These are phyloP conservation scores for Chamaecrista fasciculata DNA, from an alignment of 306 rosid species.

Conservation along the genomic window DNA sequence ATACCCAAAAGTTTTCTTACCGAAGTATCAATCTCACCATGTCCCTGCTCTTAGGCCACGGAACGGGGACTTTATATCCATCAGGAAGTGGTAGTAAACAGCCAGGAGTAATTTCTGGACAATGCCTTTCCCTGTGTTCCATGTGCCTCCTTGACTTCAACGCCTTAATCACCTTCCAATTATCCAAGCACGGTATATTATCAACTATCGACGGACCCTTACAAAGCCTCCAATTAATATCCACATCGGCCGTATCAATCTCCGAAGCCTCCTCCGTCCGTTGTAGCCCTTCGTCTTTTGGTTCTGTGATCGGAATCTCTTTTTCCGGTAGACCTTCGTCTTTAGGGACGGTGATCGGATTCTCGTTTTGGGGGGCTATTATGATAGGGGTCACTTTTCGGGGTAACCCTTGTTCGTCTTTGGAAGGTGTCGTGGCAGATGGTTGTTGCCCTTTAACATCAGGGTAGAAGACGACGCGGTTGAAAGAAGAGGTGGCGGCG, in stretches of 20 bases:
- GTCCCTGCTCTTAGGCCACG: conserved; percentile 98
- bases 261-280: conserved; percentile 1
- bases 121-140: conserved; percentile 96
- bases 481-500: conserved; percentile 19
- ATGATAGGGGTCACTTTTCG: neutral
- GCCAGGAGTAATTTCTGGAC: conserved; percentile 48
- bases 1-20: conserved; percentile 47
- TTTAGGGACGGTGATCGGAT: neutral
- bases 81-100: conserved; percentile 73
- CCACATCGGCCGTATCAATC: neutral
- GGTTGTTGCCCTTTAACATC: conserved; percentile 28
- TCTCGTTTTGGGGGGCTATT: neutral
- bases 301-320: neutral
- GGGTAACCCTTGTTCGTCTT: neutral
- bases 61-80: conserved; percentile 66
- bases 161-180: conserved; percentile 62
- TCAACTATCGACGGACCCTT: conserved; percentile 44
- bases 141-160: conserved; percentile 70
- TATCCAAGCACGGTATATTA: conserved; percentile 88
- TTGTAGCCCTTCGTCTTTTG: conserved; percentile 11
- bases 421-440: neutral
- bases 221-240: conserved; percentile 64
- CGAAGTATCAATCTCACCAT: conserved; percentile 90
- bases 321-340: neutral
- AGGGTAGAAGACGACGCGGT: conserved; percentile 43